Evolutionary conservation across 768 basidiomycete species (phyloP).

Genomic region (Lactifluus hygrophoroides): DNA sequence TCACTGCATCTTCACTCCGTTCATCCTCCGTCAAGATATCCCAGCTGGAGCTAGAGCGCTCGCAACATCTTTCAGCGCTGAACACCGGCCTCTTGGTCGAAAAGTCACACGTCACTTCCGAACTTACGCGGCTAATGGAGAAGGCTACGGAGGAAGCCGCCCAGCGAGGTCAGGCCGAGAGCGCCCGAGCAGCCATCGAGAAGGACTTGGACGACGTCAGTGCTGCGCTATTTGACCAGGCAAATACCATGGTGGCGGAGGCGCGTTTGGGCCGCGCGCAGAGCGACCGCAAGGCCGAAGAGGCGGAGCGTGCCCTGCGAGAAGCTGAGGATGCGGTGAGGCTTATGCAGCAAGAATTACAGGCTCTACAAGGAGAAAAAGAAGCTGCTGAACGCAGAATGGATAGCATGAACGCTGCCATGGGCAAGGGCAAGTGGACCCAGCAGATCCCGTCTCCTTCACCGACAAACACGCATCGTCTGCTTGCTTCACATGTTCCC

Average conservation of each 20-base stretch:
- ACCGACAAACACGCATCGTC: slow-evolving; percentile 29
- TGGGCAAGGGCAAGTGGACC: slow-evolving; percentile 67
- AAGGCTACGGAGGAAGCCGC: slow-evolving; percentile 93
- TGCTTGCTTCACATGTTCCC: slow-evolving; percentile 62
- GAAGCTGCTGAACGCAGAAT: slow-evolving; percentile 49
- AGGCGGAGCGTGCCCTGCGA: slow-evolving; percentile 67
- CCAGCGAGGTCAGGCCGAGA: slow-evolving; percentile 83
- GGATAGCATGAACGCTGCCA: slow-evolving; percentile 38
- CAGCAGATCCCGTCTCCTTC: slow-evolving; percentile 30
- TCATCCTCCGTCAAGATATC: slow-evolving; percentile 57
- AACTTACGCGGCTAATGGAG: slow-evolving; percentile 90
- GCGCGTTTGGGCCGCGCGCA: slow-evolving; percentile 60
- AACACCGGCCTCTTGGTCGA: slow-evolving; percentile 91
- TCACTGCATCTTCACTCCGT: slow-evolving; percentile 50
- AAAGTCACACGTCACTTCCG: slow-evolving; percentile 78
- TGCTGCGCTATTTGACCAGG: slow-evolving; percentile 81
- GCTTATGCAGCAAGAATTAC: slow-evolving; percentile 80
- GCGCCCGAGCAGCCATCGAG: slow-evolving; percentile 75
- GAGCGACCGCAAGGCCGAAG: slow-evolving; percentile 68
- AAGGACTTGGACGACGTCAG: slow-evolving; percentile 93
- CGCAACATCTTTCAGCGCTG: slow-evolving; percentile 80
- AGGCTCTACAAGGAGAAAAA: slow-evolving; percentile 58
- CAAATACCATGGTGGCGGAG: slow-evolving; percentile 97
- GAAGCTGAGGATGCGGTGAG: slow-evolving; percentile 83
- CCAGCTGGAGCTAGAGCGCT: slow-evolving; percentile 76